A percentile compares a stretch with the other conserved stretches of the same genome.
These are phyloP conservation scores for Cicer judaicum DNA, from an alignment of 306 rosid species.

Conservation along the genomic window DNA sequence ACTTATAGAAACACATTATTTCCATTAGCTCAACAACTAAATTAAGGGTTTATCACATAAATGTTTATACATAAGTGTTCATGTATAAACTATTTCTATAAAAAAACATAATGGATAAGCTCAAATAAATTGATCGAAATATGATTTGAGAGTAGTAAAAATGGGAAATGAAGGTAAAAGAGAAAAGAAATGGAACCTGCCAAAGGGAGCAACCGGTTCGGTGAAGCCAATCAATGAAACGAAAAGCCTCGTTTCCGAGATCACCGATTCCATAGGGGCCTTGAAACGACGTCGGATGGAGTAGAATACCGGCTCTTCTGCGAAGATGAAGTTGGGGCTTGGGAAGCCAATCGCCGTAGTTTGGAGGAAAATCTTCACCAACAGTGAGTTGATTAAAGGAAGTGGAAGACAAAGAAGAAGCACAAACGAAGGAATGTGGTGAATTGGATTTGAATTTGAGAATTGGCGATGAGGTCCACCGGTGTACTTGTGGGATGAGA, in stretches of 20 bases:
- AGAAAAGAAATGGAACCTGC: slow-evolving; percentile 61
- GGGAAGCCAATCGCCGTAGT: slow-evolving; percentile 71
- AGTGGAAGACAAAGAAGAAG: not conserved
- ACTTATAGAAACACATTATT: too few species aligned
- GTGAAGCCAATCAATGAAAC: slow-evolving; percentile 86
- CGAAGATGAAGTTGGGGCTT: slow-evolving; percentile 50
- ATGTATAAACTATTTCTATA: too few species aligned
- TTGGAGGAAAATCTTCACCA: slow-evolving; percentile 60
- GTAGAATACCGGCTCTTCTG: slow-evolving; percentile 83
- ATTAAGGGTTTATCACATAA: too few species aligned
- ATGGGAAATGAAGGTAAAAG: too few species aligned
- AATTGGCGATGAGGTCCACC: not conserved
- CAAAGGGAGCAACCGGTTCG: slow-evolving; percentile 78
- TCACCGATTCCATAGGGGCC: slow-evolving; percentile 92
- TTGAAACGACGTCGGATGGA: slow-evolving; percentile 91
- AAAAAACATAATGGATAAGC: too few species aligned
- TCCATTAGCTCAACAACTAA: too few species aligned
- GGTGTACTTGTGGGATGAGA: slow-evolving; percentile 22
- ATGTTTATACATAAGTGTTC: too few species aligned
- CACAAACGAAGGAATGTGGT: not conserved
- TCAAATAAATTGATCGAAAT: too few species aligned
- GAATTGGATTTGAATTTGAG: slow-evolving; percentile 27
- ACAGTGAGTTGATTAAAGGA: slow-evolving; percentile 37
- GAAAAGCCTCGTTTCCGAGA: slow-evolving; percentile 79
- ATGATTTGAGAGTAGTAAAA: too few species aligned